Evolutionary conservation across 139 green algal species (phyloP), one percentile per base, ranked within the genome.

Genomic region (Mesotaenium endlicherianum): DNA sequence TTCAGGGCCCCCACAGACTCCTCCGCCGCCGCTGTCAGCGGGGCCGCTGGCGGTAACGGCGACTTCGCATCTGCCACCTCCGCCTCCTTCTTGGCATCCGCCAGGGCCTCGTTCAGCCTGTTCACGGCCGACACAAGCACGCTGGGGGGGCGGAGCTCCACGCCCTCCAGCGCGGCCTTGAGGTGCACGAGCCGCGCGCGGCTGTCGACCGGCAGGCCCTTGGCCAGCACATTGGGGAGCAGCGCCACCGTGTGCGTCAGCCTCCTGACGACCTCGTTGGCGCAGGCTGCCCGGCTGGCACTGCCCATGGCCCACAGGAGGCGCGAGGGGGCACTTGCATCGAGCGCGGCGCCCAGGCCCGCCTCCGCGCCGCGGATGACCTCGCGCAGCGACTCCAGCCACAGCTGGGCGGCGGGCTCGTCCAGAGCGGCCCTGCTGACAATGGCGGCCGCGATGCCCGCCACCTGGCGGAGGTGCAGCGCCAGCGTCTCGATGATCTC

Each of bases 381-480:
- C 26, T 64, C 53, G 20, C 26, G 53, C 36, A 74, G 60, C 36
- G 60, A 74, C 38, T 74, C 8, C 31, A 80, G 71, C 71, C 71
- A 80, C 5, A 80, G 71, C 34, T 71, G 71, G 30, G 71, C 71
- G 5, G 71, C 71, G 8, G 71, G 71, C 49, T 80, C 71, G 31
- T 80, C 71, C 8, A 34, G 31, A 31, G 26, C 31, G 3, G 71
- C 71, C 71, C 26, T 20, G 26, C 53, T 64, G 53, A 64, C 26
- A 26, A 64, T 34, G 26, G 20, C 53, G 26, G 20, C 26, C 20
- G 26, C 26, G 53, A 64, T n/a, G n/a, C n/a, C n/a, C n/a, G n/a
- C n/a, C n/a, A n/a, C n/a, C n/a, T n/a, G n/a, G n/a, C n/a, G n/a
- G n/a, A n/a, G n/a, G n/a, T n/a, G n/a, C n/a, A n/a, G n/a, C n/a